Base-by-base conservation (phyloP, 768 basidiomycete genomes). In the Clavulina sp. region DNA sequence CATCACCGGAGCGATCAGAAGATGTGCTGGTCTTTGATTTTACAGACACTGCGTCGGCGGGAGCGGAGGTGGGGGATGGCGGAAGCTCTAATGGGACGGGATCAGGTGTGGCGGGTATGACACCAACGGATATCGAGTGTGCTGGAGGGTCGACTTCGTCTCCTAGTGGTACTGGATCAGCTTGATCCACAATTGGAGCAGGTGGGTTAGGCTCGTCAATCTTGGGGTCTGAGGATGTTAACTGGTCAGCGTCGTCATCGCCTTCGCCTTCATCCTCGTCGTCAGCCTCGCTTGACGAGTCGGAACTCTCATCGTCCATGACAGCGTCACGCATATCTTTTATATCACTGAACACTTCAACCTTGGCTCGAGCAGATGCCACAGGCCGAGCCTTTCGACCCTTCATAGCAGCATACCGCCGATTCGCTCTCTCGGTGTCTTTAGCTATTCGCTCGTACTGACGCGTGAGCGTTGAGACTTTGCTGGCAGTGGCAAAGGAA, bases 361-460 rank as follows among this genome's bases (percentile, higher is more conserved):
- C 86, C 59, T 80, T 88, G 16, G 87, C 89, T 41, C 80, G 76
- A 16, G 91, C 82, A 24, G 81, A 81, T 19, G 84, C 84, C 13
- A 97, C 87, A 9, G 95, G 93, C 30, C 93, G 81, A 19, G 87
- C 84, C 41, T 83, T 78, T 56, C 78, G 81, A 7, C 84, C 84
- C 33, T 88, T 76, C 60, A 91, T 84, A 50, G 89, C 77, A n/a
- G 80, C 76, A 60, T 93, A 85, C 23, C 83, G 76, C 51, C 80
- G 75, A 59, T 77, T 88, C 2, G 78, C 74, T 33, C 77, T 76
- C 59, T 87, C 84, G 4, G 66, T 74, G 34, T 89, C 86, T 41
- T 76, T 75, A 16, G 64, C 62, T 30, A 95, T 73, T 16, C 84
- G 77, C 64, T 95, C 91, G 63, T 86, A 97, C 56, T 95, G 87